Conservation (phyloP, 768 basidiomycete genomes). For the Leccinum fibrillosum region DNA sequence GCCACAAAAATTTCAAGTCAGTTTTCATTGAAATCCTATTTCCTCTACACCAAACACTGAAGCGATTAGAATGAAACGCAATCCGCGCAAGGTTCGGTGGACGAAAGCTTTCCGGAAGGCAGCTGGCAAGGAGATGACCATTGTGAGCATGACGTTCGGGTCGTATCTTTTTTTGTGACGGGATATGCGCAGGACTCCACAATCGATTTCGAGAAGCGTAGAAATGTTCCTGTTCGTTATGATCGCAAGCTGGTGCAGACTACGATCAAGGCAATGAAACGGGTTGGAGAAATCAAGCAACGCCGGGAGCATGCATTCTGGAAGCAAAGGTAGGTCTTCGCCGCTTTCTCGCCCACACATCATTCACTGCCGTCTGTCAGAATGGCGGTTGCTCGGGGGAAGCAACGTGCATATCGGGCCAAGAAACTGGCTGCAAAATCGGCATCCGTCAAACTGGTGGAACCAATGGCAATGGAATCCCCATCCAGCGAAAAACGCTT, state of each 20-base stretch:
- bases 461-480: conserved; percentile 52
- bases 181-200: conserved; percentile 78
- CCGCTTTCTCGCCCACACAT: background rate
- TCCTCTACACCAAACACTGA: conserved; percentile 2
- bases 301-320: conserved; percentile 93
- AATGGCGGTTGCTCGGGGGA: conserved; percentile 82
- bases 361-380: conserved; percentile 37
- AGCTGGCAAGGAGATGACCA: conserved; percentile 99
- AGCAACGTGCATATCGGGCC: conserved; percentile 69
- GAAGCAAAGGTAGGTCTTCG: conserved; percentile 72
- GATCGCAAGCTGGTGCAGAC: conserved; percentile 90
- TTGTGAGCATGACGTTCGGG: conserved; percentile 52
- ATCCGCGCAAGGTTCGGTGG: conserved; percentile 98
- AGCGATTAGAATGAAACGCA: conserved; percentile 88
- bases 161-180: background rate
- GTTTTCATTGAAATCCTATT: conserved; percentile 16
- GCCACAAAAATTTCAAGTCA: conserved; percentile 99
- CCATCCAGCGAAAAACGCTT: conserved; percentile 47
- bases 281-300: conserved; percentile 87
- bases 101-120: conserved; percentile 99
- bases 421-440: conserved; percentile 55
- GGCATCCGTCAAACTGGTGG: conserved; percentile 58
- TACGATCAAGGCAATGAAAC: conserved; percentile 95
- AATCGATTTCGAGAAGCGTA: conserved; percentile 97
- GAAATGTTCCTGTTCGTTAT: conserved; percentile 96